Conservation (phyloP, 1,284 basidiomycete genomes). For the Prillingera fragicola region DNA sequence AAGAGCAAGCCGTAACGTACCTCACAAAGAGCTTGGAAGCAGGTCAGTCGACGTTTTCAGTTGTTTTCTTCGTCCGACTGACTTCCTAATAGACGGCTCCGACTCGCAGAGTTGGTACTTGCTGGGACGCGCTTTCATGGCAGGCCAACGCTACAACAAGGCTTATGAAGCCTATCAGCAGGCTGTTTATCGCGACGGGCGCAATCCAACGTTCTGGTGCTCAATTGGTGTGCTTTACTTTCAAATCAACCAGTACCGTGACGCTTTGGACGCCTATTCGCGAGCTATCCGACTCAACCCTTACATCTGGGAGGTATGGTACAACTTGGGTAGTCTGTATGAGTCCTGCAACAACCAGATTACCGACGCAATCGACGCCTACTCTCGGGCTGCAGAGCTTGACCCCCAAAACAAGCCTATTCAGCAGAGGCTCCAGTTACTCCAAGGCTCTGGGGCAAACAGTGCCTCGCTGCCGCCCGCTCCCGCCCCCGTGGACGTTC, state of each 20-base stretch:
- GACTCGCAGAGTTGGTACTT: conserved; percentile 99
- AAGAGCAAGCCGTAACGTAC: conserved; percentile 88
- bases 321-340: conserved; percentile 92
- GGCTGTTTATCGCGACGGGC: conserved; percentile 95
- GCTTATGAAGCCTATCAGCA: conserved; percentile 99
- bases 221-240: conserved; percentile 99
- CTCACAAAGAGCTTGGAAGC: conserved; percentile 91
- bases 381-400: conserved; percentile 83
- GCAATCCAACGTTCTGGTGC: conserved; percentile 99
- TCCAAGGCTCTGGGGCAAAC: conserved; percentile 74
- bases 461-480: conserved; percentile 71
- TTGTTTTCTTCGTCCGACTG: conserved; percentile 10
- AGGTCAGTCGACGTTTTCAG: conserved; percentile 54
- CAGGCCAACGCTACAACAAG: conserved; percentile 98
- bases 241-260: conserved; percentile 98
- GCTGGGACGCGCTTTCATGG: conserved; percentile 96
- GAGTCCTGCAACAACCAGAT: conserved; percentile 99
- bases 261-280: conserved; percentile 96
- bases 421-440: conserved; percentile 65
- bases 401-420: conserved; percentile 76
- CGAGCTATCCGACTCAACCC: conserved; percentile 97
- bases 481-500: conserved; percentile 87
- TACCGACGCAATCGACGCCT: conserved; percentile 96
- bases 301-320: conserved; percentile 99
- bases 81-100: conserved; percentile 61